A percentile compares a stretch with the other conserved stretches of the same genome.
Evolutionary conservation across 177 flowering plant species (phyloP).

Genomic region (Vitis hybrid): DNA sequence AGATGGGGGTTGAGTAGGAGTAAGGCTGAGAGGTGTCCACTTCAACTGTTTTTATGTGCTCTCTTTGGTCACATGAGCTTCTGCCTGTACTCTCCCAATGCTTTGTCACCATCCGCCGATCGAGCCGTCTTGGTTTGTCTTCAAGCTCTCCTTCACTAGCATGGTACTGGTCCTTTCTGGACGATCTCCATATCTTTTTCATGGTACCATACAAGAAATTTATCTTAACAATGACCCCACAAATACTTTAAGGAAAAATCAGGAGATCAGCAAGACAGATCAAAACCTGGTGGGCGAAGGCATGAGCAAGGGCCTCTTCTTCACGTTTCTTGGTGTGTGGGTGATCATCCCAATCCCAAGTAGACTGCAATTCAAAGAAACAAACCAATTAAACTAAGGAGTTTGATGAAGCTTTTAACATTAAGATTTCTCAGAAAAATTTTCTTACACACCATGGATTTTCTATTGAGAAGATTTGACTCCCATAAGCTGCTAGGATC

Average conservation of each 20-base stretch:
- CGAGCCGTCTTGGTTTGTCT: slow-evolving; percentile 15
- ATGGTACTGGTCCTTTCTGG: slow-evolving; percentile 13
- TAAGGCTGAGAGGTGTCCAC: slow-evolving; percentile 39
- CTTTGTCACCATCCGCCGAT: slow-evolving; percentile 20
- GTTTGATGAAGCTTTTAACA: too few relatives aligned
- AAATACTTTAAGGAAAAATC: background rate
- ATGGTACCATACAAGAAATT: too few relatives aligned
- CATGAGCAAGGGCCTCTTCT: slow-evolving; percentile 36
- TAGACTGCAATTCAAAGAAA: slow-evolving; percentile 24
- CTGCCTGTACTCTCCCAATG: slow-evolving; percentile 29
- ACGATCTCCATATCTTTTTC: slow-evolving; percentile 36
- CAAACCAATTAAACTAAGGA: background rate
- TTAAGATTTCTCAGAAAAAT: too few relatives aligned
- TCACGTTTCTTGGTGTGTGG: slow-evolving; percentile 24
- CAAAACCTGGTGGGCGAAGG: slow-evolving; percentile 50
- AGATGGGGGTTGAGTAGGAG: slow-evolving; percentile 15
- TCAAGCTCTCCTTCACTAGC: slow-evolving; percentile 28
- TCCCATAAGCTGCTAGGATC: slow-evolving; percentile 23
- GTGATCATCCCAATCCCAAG: slow-evolving; percentile 26
- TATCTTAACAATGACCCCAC: background rate
- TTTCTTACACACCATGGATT: slow-evolving; percentile 28
- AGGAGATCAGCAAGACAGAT: background rate
- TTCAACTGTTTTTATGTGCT: slow-evolving; percentile 41
- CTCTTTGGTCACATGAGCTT: slow-evolving; percentile 40
- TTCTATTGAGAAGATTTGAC: slow-evolving; percentile 20